These are phyloP conservation scores for Paecilomyces niveus DNA, from an alignment of 2,329 filamentous ascomycete genomes.

Conservation along the genomic window DNA sequence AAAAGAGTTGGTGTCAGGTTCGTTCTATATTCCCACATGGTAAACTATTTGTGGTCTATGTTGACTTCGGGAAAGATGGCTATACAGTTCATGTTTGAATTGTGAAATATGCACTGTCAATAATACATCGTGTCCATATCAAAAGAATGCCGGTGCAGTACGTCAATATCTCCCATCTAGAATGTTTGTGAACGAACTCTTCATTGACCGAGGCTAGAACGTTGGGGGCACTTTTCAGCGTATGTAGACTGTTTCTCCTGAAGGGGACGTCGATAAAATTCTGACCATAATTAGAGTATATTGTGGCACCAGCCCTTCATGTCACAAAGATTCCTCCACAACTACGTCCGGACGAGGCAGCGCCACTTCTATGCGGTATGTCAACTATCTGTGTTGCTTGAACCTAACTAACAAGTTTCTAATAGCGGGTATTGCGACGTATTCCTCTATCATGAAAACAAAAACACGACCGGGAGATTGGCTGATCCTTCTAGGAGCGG, in stretches of 20 bases:
- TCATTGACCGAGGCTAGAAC: conserved; percentile 17
- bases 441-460: conserved; percentile 32
- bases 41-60: background rate
- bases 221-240: conserved; percentile 32
- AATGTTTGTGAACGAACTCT: background rate
- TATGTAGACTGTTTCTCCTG: conserved; percentile 5
- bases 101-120: conserved; percentile 33
- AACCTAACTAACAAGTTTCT: background rate
- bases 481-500: conserved; percentile 29
- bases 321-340: conserved; percentile 27
- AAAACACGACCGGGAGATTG: conserved; percentile 27
- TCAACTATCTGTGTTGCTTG: background rate
- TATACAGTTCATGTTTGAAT: conserved; percentile 30
- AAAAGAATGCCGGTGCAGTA: conserved; percentile 32
- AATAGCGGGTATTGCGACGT: conserved; percentile 30
- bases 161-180: conserved; percentile 2
- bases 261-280: background rate
- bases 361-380: conserved; percentile 31
- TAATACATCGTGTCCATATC: conserved; percentile 30
- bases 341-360: conserved; percentile 25
- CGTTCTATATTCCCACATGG: conserved; percentile 3
- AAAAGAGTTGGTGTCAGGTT: conserved; percentile 26
- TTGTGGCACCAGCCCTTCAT: conserved; percentile 28
- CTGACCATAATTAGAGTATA: conserved; percentile 19
- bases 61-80: conserved; percentile 19